Conservation (phyloP, 129 eudicot genomes). For the Solidago caesia region DNA sequence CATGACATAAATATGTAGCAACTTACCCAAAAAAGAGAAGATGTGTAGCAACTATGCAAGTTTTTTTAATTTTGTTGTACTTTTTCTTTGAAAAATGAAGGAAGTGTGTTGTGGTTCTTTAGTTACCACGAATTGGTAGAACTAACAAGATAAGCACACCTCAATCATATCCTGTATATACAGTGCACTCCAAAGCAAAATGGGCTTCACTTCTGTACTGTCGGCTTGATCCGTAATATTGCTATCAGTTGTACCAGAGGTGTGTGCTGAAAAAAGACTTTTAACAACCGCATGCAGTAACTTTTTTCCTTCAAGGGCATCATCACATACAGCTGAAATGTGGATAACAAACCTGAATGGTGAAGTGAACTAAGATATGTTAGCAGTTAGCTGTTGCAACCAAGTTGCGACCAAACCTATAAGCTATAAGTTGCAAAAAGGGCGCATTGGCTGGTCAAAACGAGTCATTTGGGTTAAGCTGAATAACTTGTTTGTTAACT, state of each 20-base stretch:
- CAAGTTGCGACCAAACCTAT: neutral
- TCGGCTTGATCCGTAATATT: slow-evolving; percentile 28
- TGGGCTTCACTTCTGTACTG: slow-evolving; percentile 46
- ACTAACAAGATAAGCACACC: slow-evolving; percentile 38
- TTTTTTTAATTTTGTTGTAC: neutral
- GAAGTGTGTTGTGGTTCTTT: neutral
- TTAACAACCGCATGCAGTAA: slow-evolving; percentile 57
- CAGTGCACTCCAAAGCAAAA: slow-evolving; percentile 72
- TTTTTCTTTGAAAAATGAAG: neutral
- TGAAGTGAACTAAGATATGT: slow-evolving; percentile 15
- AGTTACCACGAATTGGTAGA: neutral
- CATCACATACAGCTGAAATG: slow-evolving; percentile 71
- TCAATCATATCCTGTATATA: slow-evolving; percentile 65
- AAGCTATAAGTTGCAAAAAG: neutral
- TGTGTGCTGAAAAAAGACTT: slow-evolving; percentile 43
- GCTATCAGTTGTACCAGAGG: slow-evolving; percentile 36
- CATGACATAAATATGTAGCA: neutral
- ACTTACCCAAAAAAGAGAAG: too few relatives aligned
- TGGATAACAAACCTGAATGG: slow-evolving; percentile 70
- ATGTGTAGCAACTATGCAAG: neutral
- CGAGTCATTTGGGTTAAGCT: neutral
- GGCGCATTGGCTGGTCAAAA: neutral
- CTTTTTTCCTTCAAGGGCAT: slow-evolving; percentile 60
- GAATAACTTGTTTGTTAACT: neutral
- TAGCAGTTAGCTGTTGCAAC: neutral